Percentiles rank a stretch among this genome's conserved stretches.
phyloP scores from a whole-genome alignment of 2,329 filamentous ascomycete species.

The Aureobasidium zeae region DNA sequence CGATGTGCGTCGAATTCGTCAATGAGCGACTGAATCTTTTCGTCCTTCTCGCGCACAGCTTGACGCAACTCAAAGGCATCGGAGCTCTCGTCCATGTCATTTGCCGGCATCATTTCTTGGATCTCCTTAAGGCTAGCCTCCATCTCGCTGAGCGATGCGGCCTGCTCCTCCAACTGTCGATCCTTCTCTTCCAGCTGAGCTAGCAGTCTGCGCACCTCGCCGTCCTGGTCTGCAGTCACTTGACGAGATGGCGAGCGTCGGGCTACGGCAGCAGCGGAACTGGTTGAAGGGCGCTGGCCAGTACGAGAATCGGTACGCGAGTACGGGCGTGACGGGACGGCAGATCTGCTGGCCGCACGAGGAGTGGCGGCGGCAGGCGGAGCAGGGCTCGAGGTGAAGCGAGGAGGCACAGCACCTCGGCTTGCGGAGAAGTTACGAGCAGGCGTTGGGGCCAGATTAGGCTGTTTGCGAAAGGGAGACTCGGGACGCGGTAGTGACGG shows the following conservation, averaged over 20 bases:
- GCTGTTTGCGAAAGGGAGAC: constrained; percentile 63
- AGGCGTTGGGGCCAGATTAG: constrained; percentile 46
- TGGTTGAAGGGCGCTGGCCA: constrained; percentile 39
- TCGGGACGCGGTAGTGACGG: constrained; percentile 80
- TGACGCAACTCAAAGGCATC: constrained; percentile 55
- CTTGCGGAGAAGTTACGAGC: constrained; percentile 50
- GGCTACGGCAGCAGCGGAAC: constrained; percentile 36
- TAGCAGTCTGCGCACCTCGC: constrained; percentile 65
- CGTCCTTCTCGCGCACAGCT: constrained; percentile 88
- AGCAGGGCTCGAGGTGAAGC: constrained; percentile 53
- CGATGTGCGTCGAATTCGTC: constrained; percentile 90
- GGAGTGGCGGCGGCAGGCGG: constrained; percentile 38
- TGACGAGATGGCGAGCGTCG: constrained; percentile 31
- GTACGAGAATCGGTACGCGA: constrained; percentile 40
- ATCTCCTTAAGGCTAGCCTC: constrained; percentile 78
- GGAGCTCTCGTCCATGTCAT: constrained; percentile 45
- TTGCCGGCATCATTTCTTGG: constrained; percentile 58
- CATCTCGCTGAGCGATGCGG: constrained; percentile 75
- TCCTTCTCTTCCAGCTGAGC: constrained; percentile 74
- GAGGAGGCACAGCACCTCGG: constrained; percentile 42
- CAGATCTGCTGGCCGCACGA: constrained; percentile 42
- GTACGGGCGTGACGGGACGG: constrained; percentile 36
- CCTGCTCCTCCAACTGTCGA: constrained; percentile 79
- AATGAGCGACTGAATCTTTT: constrained; percentile 87
- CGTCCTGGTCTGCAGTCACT: constrained; percentile 38